These are phyloP conservation scores for Eucalyptus curtisii DNA, from an alignment of 345 rosid species.

Conservation along the genomic window DNA sequence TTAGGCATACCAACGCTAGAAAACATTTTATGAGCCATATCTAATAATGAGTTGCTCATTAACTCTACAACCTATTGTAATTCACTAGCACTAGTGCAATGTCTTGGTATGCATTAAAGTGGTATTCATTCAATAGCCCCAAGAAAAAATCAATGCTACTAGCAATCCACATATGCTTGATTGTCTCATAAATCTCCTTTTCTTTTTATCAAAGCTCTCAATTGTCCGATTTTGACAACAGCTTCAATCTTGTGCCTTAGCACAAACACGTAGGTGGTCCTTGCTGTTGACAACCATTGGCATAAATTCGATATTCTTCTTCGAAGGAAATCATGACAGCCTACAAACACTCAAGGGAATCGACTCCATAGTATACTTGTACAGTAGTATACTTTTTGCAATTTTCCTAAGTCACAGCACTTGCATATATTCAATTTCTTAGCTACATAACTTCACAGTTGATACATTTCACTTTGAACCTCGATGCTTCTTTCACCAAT, in stretches of 20 bases:
- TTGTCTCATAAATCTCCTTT: too few species aligned
- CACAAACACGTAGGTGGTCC: neutral
- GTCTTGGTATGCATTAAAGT: neutral
- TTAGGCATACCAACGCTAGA: neutral
- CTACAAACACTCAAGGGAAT: neutral
- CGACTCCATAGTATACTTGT: neutral
- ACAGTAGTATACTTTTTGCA: neutral
- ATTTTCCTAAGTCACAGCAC: neutral
- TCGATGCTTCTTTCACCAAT: neutral
- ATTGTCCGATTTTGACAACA: too few species aligned
- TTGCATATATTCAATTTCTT: neutral
- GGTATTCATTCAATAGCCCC: neutral
- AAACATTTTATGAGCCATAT: too few species aligned
- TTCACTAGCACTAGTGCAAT: neutral
- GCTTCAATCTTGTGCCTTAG: neutral
- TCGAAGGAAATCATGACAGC: neutral
- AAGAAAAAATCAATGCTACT: too few species aligned
- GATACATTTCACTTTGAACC: too few species aligned
- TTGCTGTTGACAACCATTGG: neutral
- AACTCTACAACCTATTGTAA: neutral
- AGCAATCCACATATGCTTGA: too few species aligned
- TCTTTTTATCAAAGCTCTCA: too few species aligned
- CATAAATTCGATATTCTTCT: neutral
- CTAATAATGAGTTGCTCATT: neutral
- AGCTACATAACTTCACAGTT: neutral